Base-by-base conservation (phyloP, 768 basidiomycete genomes). In the Leccinellum rugosiceps region DNA sequence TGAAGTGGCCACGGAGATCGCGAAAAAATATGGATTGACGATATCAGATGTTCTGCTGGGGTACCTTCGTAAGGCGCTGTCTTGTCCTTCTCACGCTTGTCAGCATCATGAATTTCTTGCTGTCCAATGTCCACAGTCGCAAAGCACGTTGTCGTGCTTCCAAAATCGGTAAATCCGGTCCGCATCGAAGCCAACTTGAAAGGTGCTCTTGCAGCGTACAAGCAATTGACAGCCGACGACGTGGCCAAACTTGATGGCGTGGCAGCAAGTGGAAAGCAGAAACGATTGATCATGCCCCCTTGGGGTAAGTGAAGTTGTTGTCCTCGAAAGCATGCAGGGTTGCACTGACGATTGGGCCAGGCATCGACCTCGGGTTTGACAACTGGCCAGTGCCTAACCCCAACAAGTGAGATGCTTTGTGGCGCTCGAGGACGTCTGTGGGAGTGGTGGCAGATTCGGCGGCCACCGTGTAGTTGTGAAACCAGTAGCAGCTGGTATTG, bases 91-190 rank as follows among this genome's bases (percentile, higher is more conserved):
- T 17, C 55, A 54, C 31, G 41, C 50, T 44, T 52, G 50, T 56
- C 57, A 53, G 48, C 44, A 25, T 49, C 55, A 55, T 21, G 23
- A 53, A 11, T 43, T 45, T 10, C 34, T 55, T 34, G 19, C 44
- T 26, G 41, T 53, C 14, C 58, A 63, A 43, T 26, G 41, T 53
- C 14, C 58, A 63, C 52, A 86, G 86, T 89, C 52, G 77, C 80
- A 13, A 87, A 88, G 66, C 83, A 79, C 35, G 76, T 84, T 44
- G 78, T 90, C 35, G 77, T 80, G 28, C 80, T 95, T 34, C 84
- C 92, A 2, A 93, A 92, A 74, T 90, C 88, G 6, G 87, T 93
- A 35, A 93, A 81, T 1, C 80, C 83, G 28, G 68, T 78, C 32
- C 84, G 91, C 53, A 90, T 93, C 69, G 73, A 77, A 19, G 72